phyloP scores from a whole-genome alignment of 2,329 filamentous ascomycete species.

The Penicillium vulpinum region DNA sequence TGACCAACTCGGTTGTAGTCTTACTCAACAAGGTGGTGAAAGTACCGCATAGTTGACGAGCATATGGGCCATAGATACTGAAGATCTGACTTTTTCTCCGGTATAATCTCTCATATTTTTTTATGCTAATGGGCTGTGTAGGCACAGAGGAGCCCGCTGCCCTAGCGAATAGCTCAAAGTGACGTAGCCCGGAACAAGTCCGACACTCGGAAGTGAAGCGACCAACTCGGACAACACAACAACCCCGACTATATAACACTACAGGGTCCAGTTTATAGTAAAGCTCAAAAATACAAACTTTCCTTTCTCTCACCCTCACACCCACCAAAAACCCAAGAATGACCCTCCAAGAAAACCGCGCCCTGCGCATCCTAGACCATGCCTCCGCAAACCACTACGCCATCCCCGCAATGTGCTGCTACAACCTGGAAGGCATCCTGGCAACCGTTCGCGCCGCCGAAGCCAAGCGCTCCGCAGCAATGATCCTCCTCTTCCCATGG shows the following conservation, averaged over 20 bases:
- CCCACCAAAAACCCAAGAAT: slow-evolving; percentile 36
- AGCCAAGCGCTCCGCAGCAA: slow-evolving; percentile 64
- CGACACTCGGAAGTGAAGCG: slow-evolving; percentile 7
- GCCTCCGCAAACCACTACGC: slow-evolving; percentile 59
- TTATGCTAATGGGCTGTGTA: neutral
- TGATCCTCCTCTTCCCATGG: slow-evolving; percentile 75
- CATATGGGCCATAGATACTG: neutral
- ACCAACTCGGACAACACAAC: neutral
- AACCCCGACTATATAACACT: slow-evolving; percentile 1
- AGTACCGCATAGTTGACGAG: neutral
- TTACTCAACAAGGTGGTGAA: neutral
- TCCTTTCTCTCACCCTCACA: neutral
- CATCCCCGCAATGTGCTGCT: slow-evolving; percentile 62
- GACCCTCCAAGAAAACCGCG: slow-evolving; percentile 51
- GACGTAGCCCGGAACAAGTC: slow-evolving; percentile 8
- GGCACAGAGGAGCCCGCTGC: neutral
- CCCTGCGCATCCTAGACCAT: slow-evolving; percentile 58
- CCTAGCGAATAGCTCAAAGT: slow-evolving; percentile 1
- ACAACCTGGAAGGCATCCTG: slow-evolving; percentile 71
- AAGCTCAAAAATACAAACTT: neutral
- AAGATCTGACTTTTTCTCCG: neutral
- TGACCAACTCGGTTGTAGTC: neutral
- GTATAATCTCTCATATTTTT: neutral
- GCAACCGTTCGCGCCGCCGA: slow-evolving; percentile 69
- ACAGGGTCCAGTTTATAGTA: neutral